Evolutionary conservation across 495 filamentous ascomycete genomes (phyloP), one percentile per base, ranked within the genome.

Genomic region (Neurospora sp.): DNA sequence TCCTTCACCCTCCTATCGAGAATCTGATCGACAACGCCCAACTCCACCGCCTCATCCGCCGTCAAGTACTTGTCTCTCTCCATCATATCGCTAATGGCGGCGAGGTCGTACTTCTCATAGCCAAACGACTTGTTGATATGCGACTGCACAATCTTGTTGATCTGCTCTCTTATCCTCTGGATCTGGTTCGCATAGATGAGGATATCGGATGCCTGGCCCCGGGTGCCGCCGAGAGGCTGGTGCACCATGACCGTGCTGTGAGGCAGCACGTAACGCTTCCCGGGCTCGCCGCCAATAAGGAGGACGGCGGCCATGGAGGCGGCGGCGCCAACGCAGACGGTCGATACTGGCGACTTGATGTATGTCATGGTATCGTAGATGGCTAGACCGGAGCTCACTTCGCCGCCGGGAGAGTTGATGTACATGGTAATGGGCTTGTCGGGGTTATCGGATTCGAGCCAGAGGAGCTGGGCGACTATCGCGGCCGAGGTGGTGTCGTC

Each of bases 351-450:
- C 5, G 92, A 92, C 74, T 89, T 89, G 82, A 99, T 98, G 84
- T 98, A 99, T 74, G 91, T 90, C 95, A 99, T 99, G 70, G 96
- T 98, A 82, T 99, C 96, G 86, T 99, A 99, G 79, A 99, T 98
- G 69, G 96, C 94, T 39, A 99, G 88, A 7, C 96, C 92, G 0
- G 93, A 94, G 71, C 95, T 98, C 46, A 99, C 96, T n/a, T 91
- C 93, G 40, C 96, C 96, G 39, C 96, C 96, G 4, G 96, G 96
- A 0, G 93, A 95, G 82, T 99, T 96, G 82, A 99, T 98, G 83
- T 99, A 99, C 76, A 99, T 92, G 73, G 92, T 94, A 72, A 99
- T 98, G 39, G 94, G 90, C 81, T 97, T 97, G 74, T 94, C 73
- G 7, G 95, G 96, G 82, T 93, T 93, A 78, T 98, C 96, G 75